Base-by-base conservation (phyloP, 345 rosid species). In the Populus pruinosa region DNA sequence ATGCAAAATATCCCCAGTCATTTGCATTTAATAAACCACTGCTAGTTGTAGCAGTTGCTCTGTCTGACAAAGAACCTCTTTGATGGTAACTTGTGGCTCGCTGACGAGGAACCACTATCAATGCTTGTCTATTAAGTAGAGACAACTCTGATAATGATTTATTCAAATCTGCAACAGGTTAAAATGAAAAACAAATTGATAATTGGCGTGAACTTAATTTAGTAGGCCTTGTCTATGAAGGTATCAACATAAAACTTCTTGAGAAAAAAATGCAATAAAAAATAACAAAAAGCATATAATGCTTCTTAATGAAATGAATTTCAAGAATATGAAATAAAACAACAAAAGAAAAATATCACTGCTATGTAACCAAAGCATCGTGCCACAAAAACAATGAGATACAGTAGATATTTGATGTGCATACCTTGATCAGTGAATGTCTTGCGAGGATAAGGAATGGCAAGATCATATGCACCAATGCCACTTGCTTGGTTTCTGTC, bases 401-500 rank as follows among this genome's bases (percentile, higher is more conserved):
- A 6, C 20, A 73, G 23, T 67, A 6, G 33, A 62, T n/a, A 72
- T 12, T 27, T 33, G 23, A 36, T 79, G 69, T 79, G 20, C 86
- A 56, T 89, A 93, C 97, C 97, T 90, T 90, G 89, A 88, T 89
- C 90, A 77, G 75, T 82, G 80, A 91, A 94, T 29, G 90, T 86
- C 86, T 86, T 93, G 80, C 94, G 92, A 27, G 98, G 97, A 86
- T 94, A 93, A 67, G 97, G 98, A 82, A 89, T 76, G 5, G 95
- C 97, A 76, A 94, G 92, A 86, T 94, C 88, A 72, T 91, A 93
- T 23, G 92, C 77, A 78, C 89, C 82, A 55, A 84, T 67, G 65
- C 50, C 84, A 73, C 71, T 71, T 76, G 86, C 73, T 83, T 81
- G 92, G 76, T 90, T 90, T 76, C 79, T 83, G 82, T 87, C 90